A percentile compares a stretch with the other conserved stretches of the same genome.
Evolutionary conservation across 2,329 filamentous ascomycete genomes (phyloP).

Genomic region (Cadophora luteo-olivacea): DNA sequence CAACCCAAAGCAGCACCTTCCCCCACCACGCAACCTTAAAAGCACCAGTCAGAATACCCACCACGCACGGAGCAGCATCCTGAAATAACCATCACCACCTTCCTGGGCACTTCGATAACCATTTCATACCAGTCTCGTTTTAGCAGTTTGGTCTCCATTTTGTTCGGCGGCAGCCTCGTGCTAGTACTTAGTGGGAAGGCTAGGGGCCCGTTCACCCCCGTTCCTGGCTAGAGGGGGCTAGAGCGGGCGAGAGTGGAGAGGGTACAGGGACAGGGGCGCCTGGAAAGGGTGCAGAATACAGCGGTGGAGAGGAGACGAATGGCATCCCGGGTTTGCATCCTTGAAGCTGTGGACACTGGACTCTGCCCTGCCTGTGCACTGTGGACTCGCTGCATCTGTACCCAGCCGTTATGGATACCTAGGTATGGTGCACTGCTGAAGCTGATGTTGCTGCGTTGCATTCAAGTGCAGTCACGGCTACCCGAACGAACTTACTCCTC

Average conservation of each 20-base stretch:
- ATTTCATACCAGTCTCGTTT: background rate
- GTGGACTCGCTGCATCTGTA: background rate
- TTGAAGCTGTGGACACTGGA: background rate
- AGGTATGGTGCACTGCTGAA: no score
- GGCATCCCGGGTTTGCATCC: background rate
- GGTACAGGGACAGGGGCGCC: background rate
- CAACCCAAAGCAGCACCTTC: background rate
- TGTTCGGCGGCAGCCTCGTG: constrained; percentile 10
- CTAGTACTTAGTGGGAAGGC: background rate
- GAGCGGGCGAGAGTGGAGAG: background rate
- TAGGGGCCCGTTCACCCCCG: background rate
- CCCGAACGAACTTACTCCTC: background rate
- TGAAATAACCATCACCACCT: background rate
- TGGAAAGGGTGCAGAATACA: background rate
- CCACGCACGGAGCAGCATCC: background rate
- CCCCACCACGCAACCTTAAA: background rate
- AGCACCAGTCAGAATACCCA: background rate
- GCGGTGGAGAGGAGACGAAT: background rate
- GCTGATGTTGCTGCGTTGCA: background rate
- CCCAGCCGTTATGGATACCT: background rate
- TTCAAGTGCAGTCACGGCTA: background rate
- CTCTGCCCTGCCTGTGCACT: background rate
- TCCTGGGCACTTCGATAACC: background rate
- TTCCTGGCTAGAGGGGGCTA: constrained; percentile 12
- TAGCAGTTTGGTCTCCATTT: background rate